Evolutionary conservation across 495 filamentous ascomycete genomes (phyloP).

Genomic region (Lepraria neglecta): DNA sequence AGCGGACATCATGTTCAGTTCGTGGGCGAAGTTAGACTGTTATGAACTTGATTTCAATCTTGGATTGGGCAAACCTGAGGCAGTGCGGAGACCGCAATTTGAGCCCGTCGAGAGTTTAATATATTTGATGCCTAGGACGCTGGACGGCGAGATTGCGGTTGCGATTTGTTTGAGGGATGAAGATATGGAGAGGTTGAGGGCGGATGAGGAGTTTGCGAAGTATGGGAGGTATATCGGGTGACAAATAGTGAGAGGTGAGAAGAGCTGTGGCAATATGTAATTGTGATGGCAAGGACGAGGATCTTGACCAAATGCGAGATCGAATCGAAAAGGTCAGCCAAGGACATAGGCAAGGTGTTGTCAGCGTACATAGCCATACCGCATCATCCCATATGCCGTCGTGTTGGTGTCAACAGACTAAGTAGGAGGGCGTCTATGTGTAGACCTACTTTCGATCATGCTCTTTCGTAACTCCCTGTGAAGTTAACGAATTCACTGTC

Average conservation of each 20-base stretch:
- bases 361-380: too few species aligned
- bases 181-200: constrained; percentile 36
- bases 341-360: too few species aligned
- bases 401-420: too few species aligned
- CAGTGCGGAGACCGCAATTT: constrained; percentile 45
- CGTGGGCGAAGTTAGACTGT: constrained; percentile 45
- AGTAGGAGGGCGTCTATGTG: too few species aligned
- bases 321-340: too few species aligned
- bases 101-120: constrained; percentile 41
- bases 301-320: too few species aligned
- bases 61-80: constrained; percentile 43
- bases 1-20: constrained; percentile 46
- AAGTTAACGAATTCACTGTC: too few species aligned
- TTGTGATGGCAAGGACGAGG: too few species aligned
- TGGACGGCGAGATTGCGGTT: constrained; percentile 37
- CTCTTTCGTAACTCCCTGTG: too few species aligned
- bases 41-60: constrained; percentile 46
- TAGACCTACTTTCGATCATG: too few species aligned
- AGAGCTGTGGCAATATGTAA: too few species aligned
- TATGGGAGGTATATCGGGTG: constrained; percentile 37
- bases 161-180: constrained; percentile 40
- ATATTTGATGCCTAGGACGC: constrained; percentile 40
- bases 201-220: constrained; percentile 35
- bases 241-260: neutral
- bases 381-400: too few species aligned